Base-by-base conservation (phyloP, 129 eudicot species). In the Tagetes erecta region DNA sequence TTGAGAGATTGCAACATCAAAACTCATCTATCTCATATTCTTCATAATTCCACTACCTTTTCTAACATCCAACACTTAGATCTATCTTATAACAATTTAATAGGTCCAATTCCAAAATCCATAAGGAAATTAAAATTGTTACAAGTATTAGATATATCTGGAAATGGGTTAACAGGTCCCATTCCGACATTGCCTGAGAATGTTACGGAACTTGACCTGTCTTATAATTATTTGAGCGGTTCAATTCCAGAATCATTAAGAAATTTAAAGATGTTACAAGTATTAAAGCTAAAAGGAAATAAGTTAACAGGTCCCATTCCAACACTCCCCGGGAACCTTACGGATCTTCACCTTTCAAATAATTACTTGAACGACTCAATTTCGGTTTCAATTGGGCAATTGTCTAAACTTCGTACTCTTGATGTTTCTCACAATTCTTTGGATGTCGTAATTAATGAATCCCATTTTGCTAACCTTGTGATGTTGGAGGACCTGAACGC, bases 191-290 rank as follows among this genome's bases (percentile, higher is more conserved):
- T 46, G 10, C 60, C 0, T 20, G 44, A 3, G 41, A 38, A 4
- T n/a, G 51, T 64, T 64, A 0, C 56, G 0, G 12, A 70, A 39
- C 66, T 78, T 41, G 20, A 49, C 14, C 76, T 78, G n/a, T 58
- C 71, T 20, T 6, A 0, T 7, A 80, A 80, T 44, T 7, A 6
- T 3, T 68, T 67, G 31, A 14, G 34, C 4, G 64, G 63, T 46
- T 20, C 80, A 0, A 45, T 72, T 41, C 70, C 75, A 12, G 35
- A 3, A 14, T 8, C 57, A 1, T 11, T 70, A 39, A 35, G 69
- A 42, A 57, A 2, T 0, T 10, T 51, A 5, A 5, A 3, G 1
- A 8, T n/a, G 3, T 36, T 76, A 13, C 31, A 8, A 38, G 47
- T 40, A 58, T n/a, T 58, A 56, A 12, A n/a, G 31, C n/a, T 69